Evolutionary conservation across 495 filamentous ascomycete genomes (phyloP).

Genomic region (Pseudevernia furfuracea): DNA sequence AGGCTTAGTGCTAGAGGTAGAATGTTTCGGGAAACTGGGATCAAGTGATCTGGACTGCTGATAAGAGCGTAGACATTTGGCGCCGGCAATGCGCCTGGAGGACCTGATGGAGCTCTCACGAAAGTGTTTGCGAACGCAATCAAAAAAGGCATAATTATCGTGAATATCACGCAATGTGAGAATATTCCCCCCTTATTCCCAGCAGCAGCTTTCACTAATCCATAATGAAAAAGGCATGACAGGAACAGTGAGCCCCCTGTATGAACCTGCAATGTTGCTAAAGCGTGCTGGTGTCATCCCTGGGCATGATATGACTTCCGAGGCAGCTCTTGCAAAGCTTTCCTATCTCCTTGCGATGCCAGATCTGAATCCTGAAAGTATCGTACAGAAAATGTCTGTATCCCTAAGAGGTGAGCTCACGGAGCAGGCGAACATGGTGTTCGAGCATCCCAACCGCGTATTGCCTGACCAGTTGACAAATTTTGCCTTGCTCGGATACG

Average conservation of each 20-base stretch:
- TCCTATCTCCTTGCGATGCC: conserved; percentile 75
- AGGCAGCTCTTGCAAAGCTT: conserved; percentile 89
- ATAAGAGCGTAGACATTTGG: conserved; percentile 83
- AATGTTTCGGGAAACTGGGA: too few species aligned
- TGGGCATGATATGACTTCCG: conserved; percentile 86
- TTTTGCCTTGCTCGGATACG: conserved; percentile 71
- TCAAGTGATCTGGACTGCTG: too few species aligned
- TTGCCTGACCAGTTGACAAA: conserved; percentile 41
- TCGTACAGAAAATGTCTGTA: conserved; percentile 63
- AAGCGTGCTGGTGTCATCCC: conserved; percentile 88
- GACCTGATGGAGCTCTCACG: conserved; percentile 74
- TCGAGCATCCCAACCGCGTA: conserved; percentile 61
- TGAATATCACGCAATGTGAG: conserved; percentile 89
- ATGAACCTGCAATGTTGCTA: conserved; percentile 81
- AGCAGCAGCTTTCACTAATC: not conserved
- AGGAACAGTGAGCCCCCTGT: conserved; percentile 82
- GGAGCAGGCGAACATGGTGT: conserved; percentile 53
- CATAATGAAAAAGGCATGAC: conserved; percentile 47
- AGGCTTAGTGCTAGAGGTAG: conserved; percentile 69
- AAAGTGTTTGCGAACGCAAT: conserved; percentile 73
- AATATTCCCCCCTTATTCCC: not conserved
- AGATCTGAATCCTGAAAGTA: conserved; percentile 50
- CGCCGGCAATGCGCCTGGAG: conserved; percentile 84
- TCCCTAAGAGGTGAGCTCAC: conserved; percentile 84
- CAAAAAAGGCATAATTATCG: conserved; percentile 72